Evolutionary conservation across 2,329 filamentous ascomycete species (phyloP), one percentile per base, ranked within the genome.

Genomic region (Fusarium sp.): DNA sequence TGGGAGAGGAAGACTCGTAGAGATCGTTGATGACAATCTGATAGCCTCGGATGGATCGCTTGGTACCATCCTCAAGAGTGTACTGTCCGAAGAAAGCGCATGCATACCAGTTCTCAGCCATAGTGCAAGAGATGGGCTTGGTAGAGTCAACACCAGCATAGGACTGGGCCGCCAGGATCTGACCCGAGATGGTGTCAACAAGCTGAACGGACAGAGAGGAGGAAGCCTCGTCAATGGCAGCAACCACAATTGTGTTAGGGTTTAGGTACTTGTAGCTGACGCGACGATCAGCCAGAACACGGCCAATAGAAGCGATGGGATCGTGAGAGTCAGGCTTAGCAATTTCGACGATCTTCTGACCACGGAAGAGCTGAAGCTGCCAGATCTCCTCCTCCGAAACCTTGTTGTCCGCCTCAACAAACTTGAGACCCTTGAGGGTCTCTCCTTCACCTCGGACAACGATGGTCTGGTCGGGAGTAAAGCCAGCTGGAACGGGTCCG

Each of bases 211-310:
- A 90, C 9, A 93, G 88, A 1, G 85, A 85, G 5, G 83, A 85
- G 4, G 84, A 75, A 12, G 83, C 81, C 23, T 90, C 85, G 34
- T 91, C 85, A 4, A 89, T 81, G 2, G 92, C 85, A 2, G 92
- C 92, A 45, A 97, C 84, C 1, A 98, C 85, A 4, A 94, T 84
- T 8, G 93, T 86, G 79, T 97, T 97, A 1, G 92, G 89, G 81
- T 97, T 97, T 40, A 99, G 83, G 77, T 98, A 98, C 81, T 99
- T 99, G 88, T 99, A 99, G 67, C 95, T 87, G 47, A 99, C 96
- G n/a, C 90, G 90, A 42, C 96, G 89, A 75, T 99, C 92, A 28
- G 94, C 94, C 23, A 99, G 87, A 2, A 98, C 96, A 62, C 93
- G 93, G 11, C 96, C 96, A 72, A 99, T 97, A 1, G 96, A 98